A percentile compares a stretch with the other conserved stretches of the same genome.
These are phyloP conservation scores for Fusarium udum DNA, from an alignment of 2,329 filamentous ascomycete genomes.

Conservation along the genomic window DNA sequence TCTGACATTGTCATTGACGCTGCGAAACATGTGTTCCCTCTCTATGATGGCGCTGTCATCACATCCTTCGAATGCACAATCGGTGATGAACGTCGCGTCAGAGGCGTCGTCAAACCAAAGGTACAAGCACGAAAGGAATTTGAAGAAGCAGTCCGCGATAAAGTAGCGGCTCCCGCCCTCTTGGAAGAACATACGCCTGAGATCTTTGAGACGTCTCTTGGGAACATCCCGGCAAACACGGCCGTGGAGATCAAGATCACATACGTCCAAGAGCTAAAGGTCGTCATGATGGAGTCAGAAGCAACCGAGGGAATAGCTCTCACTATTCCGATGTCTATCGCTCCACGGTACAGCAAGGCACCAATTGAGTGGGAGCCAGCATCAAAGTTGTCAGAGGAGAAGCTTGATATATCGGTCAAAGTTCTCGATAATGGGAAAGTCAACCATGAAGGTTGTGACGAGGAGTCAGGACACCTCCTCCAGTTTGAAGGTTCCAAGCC, in stretches of 20 bases:
- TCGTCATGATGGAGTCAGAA: neutral
- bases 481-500: fast-evolving
- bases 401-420: neutral
- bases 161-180: fast-evolving
- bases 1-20: fast-evolving
- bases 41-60: neutral
- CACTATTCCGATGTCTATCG: neutral
- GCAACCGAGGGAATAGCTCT: neutral
- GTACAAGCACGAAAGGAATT: neutral
- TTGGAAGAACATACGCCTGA: neutral
- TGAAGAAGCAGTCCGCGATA: neutral
- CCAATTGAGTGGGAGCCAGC: fast-evolving
- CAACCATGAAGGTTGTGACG: fast-evolving
- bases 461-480: neutral
- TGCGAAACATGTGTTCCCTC: neutral
- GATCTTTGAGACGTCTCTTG: neutral
- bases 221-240: fast-evolving
- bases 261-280: neutral
- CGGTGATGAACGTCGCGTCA: neutral
- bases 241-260: neutral
- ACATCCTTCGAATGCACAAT: neutral
- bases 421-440: fast-evolving
- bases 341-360: fast-evolving
- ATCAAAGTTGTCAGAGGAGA: fast-evolving
- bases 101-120: neutral